Conservation (phyloP, 2,329 filamentous ascomycete species). For the Botrytis elliptica region DNA sequence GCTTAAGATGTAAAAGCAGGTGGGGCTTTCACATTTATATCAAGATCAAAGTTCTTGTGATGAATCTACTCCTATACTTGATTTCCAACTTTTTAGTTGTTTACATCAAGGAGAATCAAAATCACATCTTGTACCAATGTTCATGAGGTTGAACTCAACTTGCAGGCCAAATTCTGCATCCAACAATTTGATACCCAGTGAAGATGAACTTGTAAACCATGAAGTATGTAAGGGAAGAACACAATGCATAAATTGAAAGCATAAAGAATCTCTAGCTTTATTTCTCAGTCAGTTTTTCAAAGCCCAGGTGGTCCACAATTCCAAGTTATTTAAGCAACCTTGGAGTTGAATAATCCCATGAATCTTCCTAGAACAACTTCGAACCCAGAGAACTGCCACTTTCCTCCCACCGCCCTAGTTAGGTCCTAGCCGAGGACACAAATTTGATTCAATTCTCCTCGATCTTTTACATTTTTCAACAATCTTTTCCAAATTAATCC, state of each 20-base stretch:
- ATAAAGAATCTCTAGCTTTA: neutral
- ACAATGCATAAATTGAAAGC: neutral
- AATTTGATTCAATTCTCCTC: neutral
- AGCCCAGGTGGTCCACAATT: neutral
- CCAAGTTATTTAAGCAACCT: neutral
- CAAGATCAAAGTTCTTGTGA: neutral
- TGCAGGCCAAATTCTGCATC: neutral
- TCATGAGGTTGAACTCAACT: rapidly evolving
- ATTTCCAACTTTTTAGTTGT: neutral
- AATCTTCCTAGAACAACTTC: neutral
- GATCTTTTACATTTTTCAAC: neutral
- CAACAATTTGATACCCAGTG: neutral
- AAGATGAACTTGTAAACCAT: neutral
- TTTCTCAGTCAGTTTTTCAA: neutral
- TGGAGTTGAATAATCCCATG: neutral
- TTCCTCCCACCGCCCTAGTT: neutral
- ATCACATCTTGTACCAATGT: neutral
- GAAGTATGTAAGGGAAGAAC: neutral
- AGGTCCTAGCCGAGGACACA: neutral
- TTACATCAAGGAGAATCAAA: neutral
- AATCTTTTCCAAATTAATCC: no score
- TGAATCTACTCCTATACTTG: neutral
- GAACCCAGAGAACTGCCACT: neutral
- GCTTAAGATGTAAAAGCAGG: neutral
- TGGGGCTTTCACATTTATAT: neutral